Evolutionary conservation across 495 filamentous ascomycete genomes (phyloP).

Genomic region (Hyaloscypha finlandica): DNA sequence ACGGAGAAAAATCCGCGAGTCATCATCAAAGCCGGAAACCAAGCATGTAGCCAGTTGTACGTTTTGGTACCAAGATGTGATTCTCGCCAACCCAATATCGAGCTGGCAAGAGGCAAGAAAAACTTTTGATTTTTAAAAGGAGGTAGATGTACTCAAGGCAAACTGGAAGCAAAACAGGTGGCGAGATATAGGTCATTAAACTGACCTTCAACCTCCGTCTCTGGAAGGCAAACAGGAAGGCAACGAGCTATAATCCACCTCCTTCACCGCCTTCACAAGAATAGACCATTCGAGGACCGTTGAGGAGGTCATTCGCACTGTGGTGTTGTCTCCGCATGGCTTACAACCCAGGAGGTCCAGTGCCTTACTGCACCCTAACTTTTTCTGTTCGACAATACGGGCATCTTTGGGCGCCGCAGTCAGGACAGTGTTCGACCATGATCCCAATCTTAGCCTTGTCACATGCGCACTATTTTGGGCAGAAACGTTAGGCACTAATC

Average conservation of each 20-base stretch:
- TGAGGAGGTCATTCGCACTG: slow-evolving; percentile 3
- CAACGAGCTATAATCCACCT: neutral
- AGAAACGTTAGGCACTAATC: slow-evolving; percentile 2
- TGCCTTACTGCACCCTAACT: neutral
- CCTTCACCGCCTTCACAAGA: neutral
- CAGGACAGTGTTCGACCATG: neutral
- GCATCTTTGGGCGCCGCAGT: neutral
- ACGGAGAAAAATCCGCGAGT: neutral
- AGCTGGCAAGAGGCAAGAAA: neutral
- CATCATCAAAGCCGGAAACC: slow-evolving; percentile 3
- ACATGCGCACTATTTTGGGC: slow-evolving; percentile 7
- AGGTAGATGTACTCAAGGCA: slow-evolving; percentile 1
- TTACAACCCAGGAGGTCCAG: neutral
- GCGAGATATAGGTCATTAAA: slow-evolving; percentile 2
- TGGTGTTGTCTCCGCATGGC: slow-evolving; percentile 1
- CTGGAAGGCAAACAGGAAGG: neutral
- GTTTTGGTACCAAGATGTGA: neutral
- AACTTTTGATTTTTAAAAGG: neutral
- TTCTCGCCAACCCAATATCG: neutral
- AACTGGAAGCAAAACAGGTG: neutral
- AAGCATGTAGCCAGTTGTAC: neutral
- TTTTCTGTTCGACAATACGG: neutral
- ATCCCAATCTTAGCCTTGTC: slow-evolving; percentile 1
- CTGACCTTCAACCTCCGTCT: slow-evolving; percentile 5
- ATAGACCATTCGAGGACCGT: slow-evolving; percentile 4